A percentile compares a stretch with the other conserved stretches of the same genome.
These are phyloP conservation scores for Pythium rhizo-oryzae DNA, from an alignment of 352 stramenopile genomes.

Conservation along the genomic window DNA sequence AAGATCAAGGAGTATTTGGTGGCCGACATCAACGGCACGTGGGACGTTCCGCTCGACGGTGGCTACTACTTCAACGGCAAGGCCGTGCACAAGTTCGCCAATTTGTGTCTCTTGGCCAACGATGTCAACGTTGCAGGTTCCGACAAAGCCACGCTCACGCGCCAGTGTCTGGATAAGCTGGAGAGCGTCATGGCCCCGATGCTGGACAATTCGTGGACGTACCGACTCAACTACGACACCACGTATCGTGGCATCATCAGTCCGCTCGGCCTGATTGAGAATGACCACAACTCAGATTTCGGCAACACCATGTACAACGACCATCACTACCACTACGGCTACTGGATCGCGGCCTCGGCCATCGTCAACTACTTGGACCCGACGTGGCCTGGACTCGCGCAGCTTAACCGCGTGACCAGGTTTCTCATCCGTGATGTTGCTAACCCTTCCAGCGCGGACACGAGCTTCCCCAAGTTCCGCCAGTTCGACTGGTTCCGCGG, in stretches of 20 bases:
- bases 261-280: conserved; percentile 46
- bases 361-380: conserved; percentile 35
- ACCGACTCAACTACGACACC: conserved; percentile 45
- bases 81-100: conserved; percentile 73
- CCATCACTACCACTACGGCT: conserved; percentile 80
- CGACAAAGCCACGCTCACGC: conserved; percentile 38
- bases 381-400: conserved; percentile 28
- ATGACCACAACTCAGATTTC: conserved; percentile 66
- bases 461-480: conserved; percentile 54
- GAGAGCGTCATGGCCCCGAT: conserved; percentile 42
- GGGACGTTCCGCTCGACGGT: conserved; percentile 51
- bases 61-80: conserved; percentile 90
- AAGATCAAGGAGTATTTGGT: conserved; percentile 44
- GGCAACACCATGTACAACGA: conserved; percentile 80
- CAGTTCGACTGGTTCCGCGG: conserved; percentile 69
- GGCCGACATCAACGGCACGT: conserved; percentile 54
- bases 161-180: conserved; percentile 48
- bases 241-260: conserved; percentile 65
- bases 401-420: conserved; percentile 23
- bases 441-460: conserved; percentile 33
- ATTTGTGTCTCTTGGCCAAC: conserved; percentile 72
- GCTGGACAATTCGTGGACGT: conserved; percentile 35
- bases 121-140: conserved; percentile 49
- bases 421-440: conserved; percentile 59
- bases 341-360: conserved; percentile 56